Base-by-base conservation (phyloP, 768 basidiomycete species). In the Lactarius evosmus region DNA sequence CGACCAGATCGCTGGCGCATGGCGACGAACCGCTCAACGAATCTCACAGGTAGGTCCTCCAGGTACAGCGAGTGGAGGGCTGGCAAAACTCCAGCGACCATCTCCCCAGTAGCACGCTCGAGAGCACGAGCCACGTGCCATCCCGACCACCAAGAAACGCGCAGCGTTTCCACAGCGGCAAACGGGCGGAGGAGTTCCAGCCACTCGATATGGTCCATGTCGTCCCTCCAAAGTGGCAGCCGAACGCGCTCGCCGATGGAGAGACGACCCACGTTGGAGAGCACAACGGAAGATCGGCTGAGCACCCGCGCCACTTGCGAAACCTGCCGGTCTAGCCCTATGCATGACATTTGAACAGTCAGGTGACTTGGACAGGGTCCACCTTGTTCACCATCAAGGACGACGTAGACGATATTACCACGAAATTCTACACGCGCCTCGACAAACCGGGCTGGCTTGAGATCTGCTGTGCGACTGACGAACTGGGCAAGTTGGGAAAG, bases 141-240 rank as follows among this genome's bases (percentile, higher is more conserved):
- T 0, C 6, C 30, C 16, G 51, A 25, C 22, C 33, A 25, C 30
- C 14, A n/a, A 5, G 52, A 25, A 11, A 57, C 27, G 6, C 32
- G 8, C 22, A 62, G 32, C 6, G 1, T 40, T 40, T 38, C 12
- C 22, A 62, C 62, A 2, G 56, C 38, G 22, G 36, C 11, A 40
- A 62, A 62, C 17, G 30, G 49, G 30, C 17, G 36, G 22, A 62
- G 32, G 27, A 62, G 27, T 16, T 57, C 56, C 4, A 58, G 22
- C 56, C 36, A 58, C 33, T 52, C 33, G 6, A 8, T 3, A n/a
- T n/a, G n/a, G 9, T 58, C 38, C 22, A 41, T 41, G 7, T 17
- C 22, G 2, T 51, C 56, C n/a, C 29, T 46, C 49, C 30, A 52
- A 6, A 9, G 7, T 22, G 25, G 49, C 1, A 17, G 58, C 3